These are phyloP conservation scores for Castanea mollissima DNA, from an alignment of 306 rosid genomes.

Conservation along the genomic window DNA sequence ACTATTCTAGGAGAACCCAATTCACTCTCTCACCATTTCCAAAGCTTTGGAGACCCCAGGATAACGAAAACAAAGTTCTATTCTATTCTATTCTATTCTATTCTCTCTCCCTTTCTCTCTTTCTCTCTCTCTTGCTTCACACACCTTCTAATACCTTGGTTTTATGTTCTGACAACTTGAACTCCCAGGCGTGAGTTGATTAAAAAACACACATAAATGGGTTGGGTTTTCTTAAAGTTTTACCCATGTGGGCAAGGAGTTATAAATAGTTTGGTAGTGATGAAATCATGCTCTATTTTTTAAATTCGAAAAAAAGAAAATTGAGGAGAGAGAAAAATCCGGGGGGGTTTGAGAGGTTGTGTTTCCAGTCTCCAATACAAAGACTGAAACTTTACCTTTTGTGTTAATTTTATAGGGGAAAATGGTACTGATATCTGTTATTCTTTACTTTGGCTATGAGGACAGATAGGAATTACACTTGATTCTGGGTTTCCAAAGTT, in stretches of 20 bases:
- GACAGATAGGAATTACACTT: slow-evolving; percentile 61
- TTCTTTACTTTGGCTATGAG: slow-evolving; percentile 63
- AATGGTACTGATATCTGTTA: slow-evolving; percentile 59
- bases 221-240: slow-evolving; percentile 51
- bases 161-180: slow-evolving; percentile 45
- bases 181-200: slow-evolving; percentile 37
- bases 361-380: slow-evolving; percentile 98
- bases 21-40: slow-evolving; percentile 57
- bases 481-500: slow-evolving; percentile 52
- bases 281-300: slow-evolving; percentile 56
- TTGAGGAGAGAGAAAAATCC: slow-evolving; percentile 8
- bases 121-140: slow-evolving; percentile 9
- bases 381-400: slow-evolving; percentile 87
- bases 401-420: slow-evolving; percentile 55
- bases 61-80: slow-evolving; percentile 25
- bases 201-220: slow-evolving; percentile 28
- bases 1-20: slow-evolving; percentile 33
- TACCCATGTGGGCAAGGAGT: slow-evolving; percentile 66
- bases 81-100: background rate
- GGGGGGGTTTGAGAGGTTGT: slow-evolving; percentile 32
- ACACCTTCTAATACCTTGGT: slow-evolving; percentile 32
- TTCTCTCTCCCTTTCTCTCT: slow-evolving; percentile 8
- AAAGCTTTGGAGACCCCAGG: slow-evolving; percentile 38
- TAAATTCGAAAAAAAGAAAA: slow-evolving; percentile 1
- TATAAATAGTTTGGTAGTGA: slow-evolving; percentile 59